Evolutionary conservation across 805 yeast species (phyloP), one percentile per base, ranked within the genome.

Genomic region (Candida nanaspora): DNA sequence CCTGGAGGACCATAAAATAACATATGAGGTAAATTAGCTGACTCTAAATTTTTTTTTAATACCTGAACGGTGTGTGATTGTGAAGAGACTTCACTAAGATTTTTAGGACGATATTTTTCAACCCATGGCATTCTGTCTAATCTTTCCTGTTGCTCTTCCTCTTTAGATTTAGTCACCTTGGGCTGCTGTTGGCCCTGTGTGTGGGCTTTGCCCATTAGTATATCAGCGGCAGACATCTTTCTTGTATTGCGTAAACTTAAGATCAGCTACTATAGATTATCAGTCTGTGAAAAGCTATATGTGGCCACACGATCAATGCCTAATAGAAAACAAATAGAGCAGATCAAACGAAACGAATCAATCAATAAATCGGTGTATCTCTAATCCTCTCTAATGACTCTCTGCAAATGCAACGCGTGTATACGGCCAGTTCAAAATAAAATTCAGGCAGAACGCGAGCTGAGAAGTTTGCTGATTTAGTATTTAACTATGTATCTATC

Each of bases 1-100:
- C 96, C 96, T 37, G 96, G 95, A 1, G 96, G 95, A 0, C 96
- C 96, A 56, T 86, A 87, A 64, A 86, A 86, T 30, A 86, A 63
- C 93, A 86, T 82, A 59, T 86, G 96, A 3, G 98, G 97, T 41
- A 86, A 65, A 57, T 91, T 93, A 23, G 89, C 83, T 11, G 91
- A 76, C 42, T 77, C 70, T 16, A 93, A 61, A 1, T 96, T 84
- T 55, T 80, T 79, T 58, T 84, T 82, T 45, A 93, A 67, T 25
- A 93, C 91, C 18, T 74, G 76, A 10, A 91, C 86, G 0, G 98
- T 88, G 50, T 86, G 88, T 38, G 82, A 91, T 57, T 93, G 99
- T 0, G 98, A 86, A 4, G 96, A 72, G 16, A 93, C 87, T 49
- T 93, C 98, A 50, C 80, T 85, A 31, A 93, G 69, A 35, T 74